Percentiles rank a stretch among this genome's conserved stretches.
phyloP scores from a whole-genome alignment of 768 basidiomycete genomes.

The Lactarius evosmus region DNA sequence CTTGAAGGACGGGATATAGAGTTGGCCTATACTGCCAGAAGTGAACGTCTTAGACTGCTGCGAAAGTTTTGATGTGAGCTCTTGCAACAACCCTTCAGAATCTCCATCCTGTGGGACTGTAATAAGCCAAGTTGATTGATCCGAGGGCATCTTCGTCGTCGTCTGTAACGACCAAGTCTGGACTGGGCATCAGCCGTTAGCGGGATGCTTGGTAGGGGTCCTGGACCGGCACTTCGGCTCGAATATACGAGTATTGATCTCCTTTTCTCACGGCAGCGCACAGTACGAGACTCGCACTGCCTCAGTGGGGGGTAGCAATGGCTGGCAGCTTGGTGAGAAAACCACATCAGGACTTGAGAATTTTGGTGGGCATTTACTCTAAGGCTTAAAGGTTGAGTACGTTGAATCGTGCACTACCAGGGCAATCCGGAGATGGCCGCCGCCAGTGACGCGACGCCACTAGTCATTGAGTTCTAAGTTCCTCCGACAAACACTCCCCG shows the following conservation, averaged over 20 bases:
- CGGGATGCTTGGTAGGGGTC: not conserved
- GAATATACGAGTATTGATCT: not conserved
- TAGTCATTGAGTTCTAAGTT: not conserved
- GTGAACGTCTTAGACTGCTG: conserved; percentile 52
- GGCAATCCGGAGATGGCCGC: not conserved
- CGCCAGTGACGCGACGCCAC: not conserved
- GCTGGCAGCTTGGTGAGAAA: too few relatives aligned
- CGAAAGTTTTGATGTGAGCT: conserved; percentile 59
- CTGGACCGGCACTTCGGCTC: not conserved
- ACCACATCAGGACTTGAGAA: not conserved
- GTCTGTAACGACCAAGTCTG: conserved; percentile 11
- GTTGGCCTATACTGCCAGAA: conserved; percentile 51
- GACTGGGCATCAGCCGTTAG: not conserved
- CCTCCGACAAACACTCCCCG: not conserved
- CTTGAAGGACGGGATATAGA: conserved; percentile 88
- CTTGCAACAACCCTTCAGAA: conserved; percentile 67
- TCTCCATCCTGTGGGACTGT: conserved; percentile 86
- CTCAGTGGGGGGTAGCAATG: too few relatives aligned
- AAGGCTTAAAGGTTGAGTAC: not conserved
- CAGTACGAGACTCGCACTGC: too few relatives aligned
- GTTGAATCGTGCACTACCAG: not conserved
- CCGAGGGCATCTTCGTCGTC: conserved; percentile 78
- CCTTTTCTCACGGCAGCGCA: not conserved
- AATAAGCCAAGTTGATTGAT: conserved; percentile 93
- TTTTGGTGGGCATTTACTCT: not conserved